phyloP scores from a whole-genome alignment of 2,329 filamentous ascomycete genomes.

The Stemphylium lycopersici region DNA sequence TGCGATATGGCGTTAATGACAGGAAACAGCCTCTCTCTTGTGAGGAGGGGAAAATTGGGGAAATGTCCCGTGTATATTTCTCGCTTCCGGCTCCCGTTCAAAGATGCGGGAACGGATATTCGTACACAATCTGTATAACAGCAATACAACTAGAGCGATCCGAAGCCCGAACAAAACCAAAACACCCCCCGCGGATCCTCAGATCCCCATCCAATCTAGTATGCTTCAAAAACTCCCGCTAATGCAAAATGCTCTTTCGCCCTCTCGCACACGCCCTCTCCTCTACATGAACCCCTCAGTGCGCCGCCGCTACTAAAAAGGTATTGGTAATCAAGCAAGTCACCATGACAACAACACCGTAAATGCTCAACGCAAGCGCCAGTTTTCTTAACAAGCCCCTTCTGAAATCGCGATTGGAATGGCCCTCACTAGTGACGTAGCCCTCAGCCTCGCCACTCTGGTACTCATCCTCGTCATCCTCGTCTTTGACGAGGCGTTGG shows the following conservation, averaged over 20 bases:
- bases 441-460: constrained; percentile 61
- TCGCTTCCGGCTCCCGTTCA: not conserved
- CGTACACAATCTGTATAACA: not conserved
- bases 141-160: no score
- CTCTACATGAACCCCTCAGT: constrained; percentile 50
- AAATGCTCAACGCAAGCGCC: constrained; percentile 77
- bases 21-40: no score
- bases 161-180: not conserved
- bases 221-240: constrained; percentile 6
- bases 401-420: constrained; percentile 67
- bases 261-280: no score
- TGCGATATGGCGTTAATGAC: not conserved
- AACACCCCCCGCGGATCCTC: not conserved
- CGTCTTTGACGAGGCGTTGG: constrained; percentile 85
- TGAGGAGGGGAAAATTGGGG: not conserved
- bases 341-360: constrained; percentile 87
- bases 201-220: not conserved
- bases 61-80: not conserved
- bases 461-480: constrained; percentile 78
- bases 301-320: constrained; percentile 69
- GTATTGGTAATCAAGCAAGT: constrained; percentile 86
- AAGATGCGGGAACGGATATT: not conserved
- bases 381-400: constrained; percentile 70
- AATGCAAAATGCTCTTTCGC: not conserved
- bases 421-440: constrained; percentile 49